Conservation (phyloP, 805 yeast species). For the Isabelozyma rhagii region DNA sequence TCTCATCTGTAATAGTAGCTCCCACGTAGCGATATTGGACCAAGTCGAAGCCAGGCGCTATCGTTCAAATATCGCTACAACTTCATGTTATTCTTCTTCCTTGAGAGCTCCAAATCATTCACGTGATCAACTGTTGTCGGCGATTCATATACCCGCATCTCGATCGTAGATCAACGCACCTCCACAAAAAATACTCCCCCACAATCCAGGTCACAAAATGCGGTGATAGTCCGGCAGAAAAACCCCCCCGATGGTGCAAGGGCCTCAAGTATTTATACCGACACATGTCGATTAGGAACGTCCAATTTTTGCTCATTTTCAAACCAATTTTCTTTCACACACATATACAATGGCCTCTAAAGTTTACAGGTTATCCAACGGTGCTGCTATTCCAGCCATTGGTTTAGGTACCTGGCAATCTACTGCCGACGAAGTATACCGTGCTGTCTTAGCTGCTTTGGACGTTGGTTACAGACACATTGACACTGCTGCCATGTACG, state of each 20-base stretch:
- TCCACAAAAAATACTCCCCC: background rate
- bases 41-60: too few relatives aligned
- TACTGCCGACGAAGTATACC: slow-evolving; percentile 48
- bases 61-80: too few relatives aligned
- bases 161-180: background rate
- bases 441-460: slow-evolving; percentile 57
- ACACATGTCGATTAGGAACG: background rate
- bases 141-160: background rate
- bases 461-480: slow-evolving; percentile 70
- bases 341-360: background rate
- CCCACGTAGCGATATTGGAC: too few relatives aligned
- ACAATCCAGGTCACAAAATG: background rate
- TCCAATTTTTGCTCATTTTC: too few relatives aligned
- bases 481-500: slow-evolving; percentile 71
- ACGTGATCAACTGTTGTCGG: background rate
- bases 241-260: background rate
- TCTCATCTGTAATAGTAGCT: too few relatives aligned
- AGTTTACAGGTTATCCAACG: slow-evolving; percentile 2
- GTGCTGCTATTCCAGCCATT: slow-evolving; percentile 11
- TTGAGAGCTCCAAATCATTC: too few relatives aligned
- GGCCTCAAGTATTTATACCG: background rate
- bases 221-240: background rate
- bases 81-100: too few relatives aligned
- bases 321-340: background rate
- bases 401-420: slow-evolving; percentile 31